Percentiles rank a stretch among this genome's conserved stretches.
Conservation (phyloP, 148 eudicot species). For the Cornus florida region DNA sequence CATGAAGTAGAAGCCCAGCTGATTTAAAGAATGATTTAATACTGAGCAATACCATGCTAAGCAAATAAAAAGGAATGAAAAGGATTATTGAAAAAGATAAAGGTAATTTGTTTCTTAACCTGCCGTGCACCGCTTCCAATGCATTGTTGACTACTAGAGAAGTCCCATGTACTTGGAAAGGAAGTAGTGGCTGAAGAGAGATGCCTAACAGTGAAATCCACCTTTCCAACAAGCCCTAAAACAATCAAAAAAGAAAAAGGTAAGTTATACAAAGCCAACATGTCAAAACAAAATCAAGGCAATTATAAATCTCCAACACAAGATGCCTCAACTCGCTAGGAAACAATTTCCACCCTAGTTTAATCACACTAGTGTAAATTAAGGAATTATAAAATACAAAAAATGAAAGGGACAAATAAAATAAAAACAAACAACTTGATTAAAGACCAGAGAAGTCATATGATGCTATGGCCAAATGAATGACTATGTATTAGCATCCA, state of each 20-base stretch:
- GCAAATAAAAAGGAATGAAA: conserved; percentile 2
- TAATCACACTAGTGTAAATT: background rate
- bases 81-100: conserved; percentile 3
- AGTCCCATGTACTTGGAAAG: conserved; percentile 64
- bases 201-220: conserved; percentile 94
- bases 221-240: conserved; percentile 84
- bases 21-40: background rate
- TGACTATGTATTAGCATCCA: background rate
- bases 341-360: conserved; percentile 1
- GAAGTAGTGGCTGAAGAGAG: conserved; percentile 64
- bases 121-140: conserved; percentile 53
- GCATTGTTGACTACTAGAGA: conserved; percentile 67
- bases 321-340: background rate
- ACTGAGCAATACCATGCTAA: background rate
- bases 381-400: background rate
- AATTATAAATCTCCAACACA: conserved; percentile 10
- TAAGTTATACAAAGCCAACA: background rate
- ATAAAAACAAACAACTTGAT: background rate
- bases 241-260: conserved; percentile 1
- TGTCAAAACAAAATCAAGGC: background rate
- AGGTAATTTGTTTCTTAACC: conserved; percentile 34
- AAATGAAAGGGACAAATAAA: background rate
- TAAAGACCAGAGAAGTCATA: background rate
- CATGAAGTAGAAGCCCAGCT: background rate
- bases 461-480: background rate